Conservation (phyloP, 345 rosid species). For the Geranium brycei region DNA sequence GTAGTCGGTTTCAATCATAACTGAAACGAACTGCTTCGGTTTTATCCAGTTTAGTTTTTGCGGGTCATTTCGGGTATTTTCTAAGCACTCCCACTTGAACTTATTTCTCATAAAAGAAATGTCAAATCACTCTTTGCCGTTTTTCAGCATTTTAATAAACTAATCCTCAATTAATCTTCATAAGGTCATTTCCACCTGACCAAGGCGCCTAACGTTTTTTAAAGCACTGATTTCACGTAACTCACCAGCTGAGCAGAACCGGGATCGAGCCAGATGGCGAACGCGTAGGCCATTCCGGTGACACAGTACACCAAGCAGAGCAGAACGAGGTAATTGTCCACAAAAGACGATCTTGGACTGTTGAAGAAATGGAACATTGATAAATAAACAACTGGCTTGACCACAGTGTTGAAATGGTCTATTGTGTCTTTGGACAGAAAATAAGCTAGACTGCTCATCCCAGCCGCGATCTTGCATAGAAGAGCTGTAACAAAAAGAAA, state of each 20-base stretch:
- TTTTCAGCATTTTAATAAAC: too few species aligned
- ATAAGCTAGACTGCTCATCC: slow-evolving; percentile 76
- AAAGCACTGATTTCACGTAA: neutral
- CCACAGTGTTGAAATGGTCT: slow-evolving; percentile 50
- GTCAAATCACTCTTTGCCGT: too few species aligned
- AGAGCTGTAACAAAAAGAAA: slow-evolving; percentile 36
- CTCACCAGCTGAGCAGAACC: slow-evolving; percentile 76
- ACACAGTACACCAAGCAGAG: slow-evolving; percentile 77
- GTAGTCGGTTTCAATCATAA: too few species aligned
- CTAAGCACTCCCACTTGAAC: too few species aligned
- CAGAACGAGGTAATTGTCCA: slow-evolving; percentile 53
- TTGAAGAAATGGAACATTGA: slow-evolving; percentile 91
- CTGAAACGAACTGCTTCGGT: too few species aligned
- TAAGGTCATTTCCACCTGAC: too few species aligned
- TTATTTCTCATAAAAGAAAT: too few species aligned
- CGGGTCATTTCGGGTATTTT: too few species aligned
- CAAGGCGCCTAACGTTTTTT: too few species aligned
- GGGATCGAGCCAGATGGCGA: slow-evolving; percentile 59
- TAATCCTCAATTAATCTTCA: too few species aligned
- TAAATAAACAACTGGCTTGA: slow-evolving; percentile 73
- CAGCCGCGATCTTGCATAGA: slow-evolving; percentile 69
- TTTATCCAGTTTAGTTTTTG: too few species aligned
- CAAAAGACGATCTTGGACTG: slow-evolving; percentile 68
- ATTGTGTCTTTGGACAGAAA: slow-evolving; percentile 67
- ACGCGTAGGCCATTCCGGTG: slow-evolving; percentile 68